Evolutionary conservation across 2,329 filamentous ascomycete species (phyloP).

Genomic region (Tympanopsis confertula): DNA sequence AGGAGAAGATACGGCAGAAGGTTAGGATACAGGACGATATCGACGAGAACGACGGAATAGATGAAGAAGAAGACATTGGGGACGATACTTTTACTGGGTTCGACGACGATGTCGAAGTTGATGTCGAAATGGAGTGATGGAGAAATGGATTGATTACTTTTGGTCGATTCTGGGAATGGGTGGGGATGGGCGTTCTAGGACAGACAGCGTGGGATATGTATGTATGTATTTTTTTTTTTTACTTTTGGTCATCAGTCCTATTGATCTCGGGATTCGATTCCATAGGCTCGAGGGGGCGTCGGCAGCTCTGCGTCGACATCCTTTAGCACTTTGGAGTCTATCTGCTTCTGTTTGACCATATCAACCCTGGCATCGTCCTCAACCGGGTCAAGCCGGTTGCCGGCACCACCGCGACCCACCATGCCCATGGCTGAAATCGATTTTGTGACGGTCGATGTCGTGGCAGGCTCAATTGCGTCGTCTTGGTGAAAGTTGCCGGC

Average conservation of each 20-base stretch:
- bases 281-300: slow-evolving; percentile 12
- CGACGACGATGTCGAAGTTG: slow-evolving; percentile 19
- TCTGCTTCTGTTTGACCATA: slow-evolving; percentile 7
- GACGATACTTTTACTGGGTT: slow-evolving; percentile 15
- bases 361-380: slow-evolving; percentile 1
- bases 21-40: slow-evolving; percentile 26
- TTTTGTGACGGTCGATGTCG: slow-evolving; percentile 10
- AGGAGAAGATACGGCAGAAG: slow-evolving; percentile 23
- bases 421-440: slow-evolving; percentile 20
- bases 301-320: slow-evolving; percentile 14
- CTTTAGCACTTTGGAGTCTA: slow-evolving; percentile 13
- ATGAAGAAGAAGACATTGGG: slow-evolving; percentile 20
- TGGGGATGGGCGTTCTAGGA: no score
- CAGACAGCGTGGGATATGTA: no score
- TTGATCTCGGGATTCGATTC: no score
- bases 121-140: slow-evolving; percentile 23
- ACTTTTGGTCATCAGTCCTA: no score
- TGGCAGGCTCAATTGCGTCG: slow-evolving; percentile 12
- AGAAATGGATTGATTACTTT: slow-evolving; percentile 3
- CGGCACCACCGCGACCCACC: slow-evolving; percentile 46
- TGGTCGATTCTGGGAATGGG: no score
- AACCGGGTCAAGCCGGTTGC: slow-evolving; percentile 37
- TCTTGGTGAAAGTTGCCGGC: slow-evolving; percentile 9
- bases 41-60: slow-evolving; percentile 24
- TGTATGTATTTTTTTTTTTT: no score